Evolutionary conservation across 495 filamentous ascomycete species (phyloP), one percentile per base, ranked within the genome.

Genomic region (Cryomyces minteri): DNA sequence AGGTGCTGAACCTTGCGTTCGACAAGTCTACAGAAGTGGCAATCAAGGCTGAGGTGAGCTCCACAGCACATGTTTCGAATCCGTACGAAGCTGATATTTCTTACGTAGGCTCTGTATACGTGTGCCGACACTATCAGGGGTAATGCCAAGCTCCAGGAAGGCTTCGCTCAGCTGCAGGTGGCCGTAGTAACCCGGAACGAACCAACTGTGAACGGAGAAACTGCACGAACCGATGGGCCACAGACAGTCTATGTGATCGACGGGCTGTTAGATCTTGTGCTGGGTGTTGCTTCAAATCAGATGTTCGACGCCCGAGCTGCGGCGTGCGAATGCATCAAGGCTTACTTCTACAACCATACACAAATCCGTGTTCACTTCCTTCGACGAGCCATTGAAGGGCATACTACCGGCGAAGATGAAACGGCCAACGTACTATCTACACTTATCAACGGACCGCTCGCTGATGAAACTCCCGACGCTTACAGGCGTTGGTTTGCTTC

Each of bases 401-500:
- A 96, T 58, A 63, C 70, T 18, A 76, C 79, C 44, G 83, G 83
- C 29, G 74, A 79, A 32, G 77, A 90, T 60, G 79, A 84, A 49
- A 82, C 84, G 1, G 83, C 88, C n/a, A 98, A 98, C 58, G 83
- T 88, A 14, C 59, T 98, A 31, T 84, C 82, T 30, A 83, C 84
- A 5, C 66, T 98, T 31, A 69, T 94, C 12, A 48, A 60, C 14
- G 75, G 75, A 29, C 55, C 69, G 5, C 73, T 75, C 36, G 72
- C 70, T 18, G 62, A 66, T 29, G 66, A 69, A 41, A 67, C 70
- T n/a, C 57, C 70, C 51, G 88, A 96, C 59, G 87, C 88, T 0
- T 95, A 96, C 63, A 74, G 85, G 49, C 70, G 76, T 41, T 96
- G 87, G 85, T 84, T 95, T 61, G 88, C 92, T 5, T 76, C 82